phyloP scores from a whole-genome alignment of 345 rosid genomes.

The Mercurialis annua region DNA sequence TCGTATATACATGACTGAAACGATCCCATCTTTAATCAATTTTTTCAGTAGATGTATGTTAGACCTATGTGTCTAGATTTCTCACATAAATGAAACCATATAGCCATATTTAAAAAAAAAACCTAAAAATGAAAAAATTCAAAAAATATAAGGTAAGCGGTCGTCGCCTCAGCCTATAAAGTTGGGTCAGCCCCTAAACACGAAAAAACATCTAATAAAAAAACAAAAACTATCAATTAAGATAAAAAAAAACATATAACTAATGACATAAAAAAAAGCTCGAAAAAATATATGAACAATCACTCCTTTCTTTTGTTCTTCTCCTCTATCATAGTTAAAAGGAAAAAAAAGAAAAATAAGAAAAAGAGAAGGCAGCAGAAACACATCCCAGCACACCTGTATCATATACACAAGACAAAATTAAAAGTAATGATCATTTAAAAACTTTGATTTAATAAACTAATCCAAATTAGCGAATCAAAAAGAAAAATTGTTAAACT shows the following conservation, averaged over 20 bases:
- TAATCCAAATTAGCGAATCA: neutral
- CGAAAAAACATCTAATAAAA: neutral
- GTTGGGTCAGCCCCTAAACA: no score
- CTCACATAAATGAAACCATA: no score
- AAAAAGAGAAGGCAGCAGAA: constrained; percentile 25
- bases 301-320: neutral
- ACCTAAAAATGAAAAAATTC: no score
- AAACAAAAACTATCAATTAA: neutral
- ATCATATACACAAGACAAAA: neutral
- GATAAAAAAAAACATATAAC: no score
- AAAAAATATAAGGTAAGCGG: no score
- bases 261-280: no score
- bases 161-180: no score
- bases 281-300: neutral
- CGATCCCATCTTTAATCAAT: neutral
- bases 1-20: neutral
- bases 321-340: no score
- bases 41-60: neutral
- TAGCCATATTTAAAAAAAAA: no score
- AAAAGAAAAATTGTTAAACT: neutral
- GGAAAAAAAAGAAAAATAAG: no score
- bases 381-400: constrained; percentile 29
- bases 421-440: no score
- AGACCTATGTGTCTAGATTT: constrained; percentile 1
- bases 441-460: neutral